Conservation (phyloP, 1,139 yeast species). For the Nakaseomyces sp. region DNA sequence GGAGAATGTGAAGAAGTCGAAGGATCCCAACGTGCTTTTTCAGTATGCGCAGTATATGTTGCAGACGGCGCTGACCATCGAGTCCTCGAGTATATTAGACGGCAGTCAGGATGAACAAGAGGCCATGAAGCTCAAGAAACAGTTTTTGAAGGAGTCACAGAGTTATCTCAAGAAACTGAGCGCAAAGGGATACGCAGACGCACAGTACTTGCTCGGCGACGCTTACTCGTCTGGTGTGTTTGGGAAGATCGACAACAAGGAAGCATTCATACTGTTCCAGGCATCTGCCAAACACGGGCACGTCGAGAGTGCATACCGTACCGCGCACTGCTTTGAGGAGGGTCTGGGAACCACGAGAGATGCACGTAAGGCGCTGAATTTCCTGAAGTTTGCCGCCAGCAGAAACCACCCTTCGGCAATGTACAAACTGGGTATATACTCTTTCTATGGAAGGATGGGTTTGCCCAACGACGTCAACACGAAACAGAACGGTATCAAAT, state of each 20-base stretch:
- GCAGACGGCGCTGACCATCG: conserved; percentile 67
- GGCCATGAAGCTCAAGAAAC: conserved; percentile 27
- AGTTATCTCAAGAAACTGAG: conserved; percentile 61
- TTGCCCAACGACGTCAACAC: conserved; percentile 56
- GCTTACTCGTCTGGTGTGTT: conserved; percentile 80
- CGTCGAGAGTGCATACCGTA: conserved; percentile 81
- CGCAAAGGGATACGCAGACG: conserved; percentile 78
- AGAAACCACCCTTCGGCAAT: conserved; percentile 92
- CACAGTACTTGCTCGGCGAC: conserved; percentile 85
- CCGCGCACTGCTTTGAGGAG: conserved; percentile 85
- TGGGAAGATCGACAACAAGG: conserved; percentile 72
- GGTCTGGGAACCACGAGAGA: conserved; percentile 91
- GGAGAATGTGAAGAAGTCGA: conserved; percentile 73
- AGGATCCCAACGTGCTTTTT: conserved; percentile 77
- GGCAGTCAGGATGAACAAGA: conserved; percentile 7
- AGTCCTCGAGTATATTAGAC: conserved; percentile 20
- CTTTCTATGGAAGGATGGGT: conserved; percentile 81
- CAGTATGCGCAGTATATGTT: conserved; percentile 88
- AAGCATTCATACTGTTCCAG: conserved; percentile 69
- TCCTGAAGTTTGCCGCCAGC: conserved; percentile 78
- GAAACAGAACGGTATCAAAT: conserved; percentile 81
- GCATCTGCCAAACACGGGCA: conserved; percentile 92
- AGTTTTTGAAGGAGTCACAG: conserved; percentile 68
- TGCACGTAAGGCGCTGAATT: conserved; percentile 76
- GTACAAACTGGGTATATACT: conserved; percentile 83